These are phyloP conservation scores for Sclerotinia minor DNA, from an alignment of 2,329 filamentous ascomycete species.

Conservation along the genomic window DNA sequence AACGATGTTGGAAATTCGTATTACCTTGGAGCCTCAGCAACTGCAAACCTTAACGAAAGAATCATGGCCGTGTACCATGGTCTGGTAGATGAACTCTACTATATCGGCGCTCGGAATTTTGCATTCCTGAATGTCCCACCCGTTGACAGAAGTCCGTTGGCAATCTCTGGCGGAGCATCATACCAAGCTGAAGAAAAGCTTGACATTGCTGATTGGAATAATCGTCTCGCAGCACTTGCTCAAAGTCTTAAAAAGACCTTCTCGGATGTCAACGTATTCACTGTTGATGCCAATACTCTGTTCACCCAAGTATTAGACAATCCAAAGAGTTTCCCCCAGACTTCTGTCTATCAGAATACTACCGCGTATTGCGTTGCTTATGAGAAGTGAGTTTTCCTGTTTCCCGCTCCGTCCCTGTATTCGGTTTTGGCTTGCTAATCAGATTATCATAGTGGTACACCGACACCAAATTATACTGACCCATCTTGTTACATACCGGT, in stretches of 20 bases:
- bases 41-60: slow-evolving; percentile 42
- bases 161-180: slow-evolving; percentile 44
- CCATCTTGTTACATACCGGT: slow-evolving; percentile 54
- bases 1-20: slow-evolving; percentile 57
- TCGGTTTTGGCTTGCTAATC: background rate
- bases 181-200: slow-evolving; percentile 44
- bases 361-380: slow-evolving; percentile 57
- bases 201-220: slow-evolving; percentile 55
- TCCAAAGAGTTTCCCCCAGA: slow-evolving; percentile 51
- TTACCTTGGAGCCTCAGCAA: slow-evolving; percentile 40
- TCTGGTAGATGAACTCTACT: slow-evolving; percentile 50
- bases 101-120: slow-evolving; percentile 57
- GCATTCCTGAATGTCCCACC: slow-evolving; percentile 60
- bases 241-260: slow-evolving; percentile 41
- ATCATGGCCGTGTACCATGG: slow-evolving; percentile 48
- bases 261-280: slow-evolving; percentile 50
- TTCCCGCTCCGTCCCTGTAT: background rate
- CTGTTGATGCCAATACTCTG: slow-evolving; percentile 54
- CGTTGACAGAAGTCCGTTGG: slow-evolving; percentile 55
- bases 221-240: slow-evolving; percentile 46
- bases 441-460: slow-evolving; percentile 47
- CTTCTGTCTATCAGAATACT: slow-evolving; percentile 54
- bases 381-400: slow-evolving; percentile 47
- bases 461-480: slow-evolving; percentile 45
- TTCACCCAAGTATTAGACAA: slow-evolving; percentile 55